A percentile compares a stretch with the other conserved stretches of the same genome.
Conservation (phyloP, 805 yeast species). For the Candida silvatica region DNA sequence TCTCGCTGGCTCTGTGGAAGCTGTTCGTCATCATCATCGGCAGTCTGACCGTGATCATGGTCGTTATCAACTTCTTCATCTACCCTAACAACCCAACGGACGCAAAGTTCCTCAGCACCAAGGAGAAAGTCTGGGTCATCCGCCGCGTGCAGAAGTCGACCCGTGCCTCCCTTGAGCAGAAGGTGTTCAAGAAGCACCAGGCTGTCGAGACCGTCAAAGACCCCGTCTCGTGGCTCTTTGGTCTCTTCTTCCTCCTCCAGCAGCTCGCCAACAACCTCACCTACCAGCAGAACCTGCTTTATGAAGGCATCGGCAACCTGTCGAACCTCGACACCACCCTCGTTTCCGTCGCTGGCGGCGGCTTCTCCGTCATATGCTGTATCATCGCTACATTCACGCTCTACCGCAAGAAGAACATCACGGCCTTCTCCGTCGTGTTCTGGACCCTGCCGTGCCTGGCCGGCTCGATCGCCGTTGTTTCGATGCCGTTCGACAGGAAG, state of each 20-base stretch:
- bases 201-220: slow-evolving; percentile 42
- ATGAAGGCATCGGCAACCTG: slow-evolving; percentile 30
- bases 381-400: slow-evolving; percentile 29
- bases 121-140: slow-evolving; percentile 46
- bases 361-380: slow-evolving; percentile 34
- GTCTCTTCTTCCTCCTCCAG: slow-evolving; percentile 31
- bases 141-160: slow-evolving; percentile 31
- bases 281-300: slow-evolving; percentile 43
- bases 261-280: slow-evolving; percentile 45
- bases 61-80: slow-evolving; percentile 25
- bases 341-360: slow-evolving; percentile 46
- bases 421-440: slow-evolving; percentile 24
- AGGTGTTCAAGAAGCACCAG: slow-evolving; percentile 37
- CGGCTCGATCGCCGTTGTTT: slow-evolving; percentile 35
- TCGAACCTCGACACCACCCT: slow-evolving; percentile 38
- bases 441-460: slow-evolving; percentile 27
- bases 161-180: slow-evolving; percentile 34
- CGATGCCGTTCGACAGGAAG: slow-evolving; percentile 36
- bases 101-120: slow-evolving; percentile 35
- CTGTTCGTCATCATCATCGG: slow-evolving; percentile 50
- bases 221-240: slow-evolving; percentile 37
- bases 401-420: slow-evolving; percentile 25
- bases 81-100: slow-evolving; percentile 53
- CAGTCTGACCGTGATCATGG: slow-evolving; percentile 36
- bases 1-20: slow-evolving; percentile 36